Conservation (phyloP, 305 asterid species). For the Fraxinus angustifolia region DNA sequence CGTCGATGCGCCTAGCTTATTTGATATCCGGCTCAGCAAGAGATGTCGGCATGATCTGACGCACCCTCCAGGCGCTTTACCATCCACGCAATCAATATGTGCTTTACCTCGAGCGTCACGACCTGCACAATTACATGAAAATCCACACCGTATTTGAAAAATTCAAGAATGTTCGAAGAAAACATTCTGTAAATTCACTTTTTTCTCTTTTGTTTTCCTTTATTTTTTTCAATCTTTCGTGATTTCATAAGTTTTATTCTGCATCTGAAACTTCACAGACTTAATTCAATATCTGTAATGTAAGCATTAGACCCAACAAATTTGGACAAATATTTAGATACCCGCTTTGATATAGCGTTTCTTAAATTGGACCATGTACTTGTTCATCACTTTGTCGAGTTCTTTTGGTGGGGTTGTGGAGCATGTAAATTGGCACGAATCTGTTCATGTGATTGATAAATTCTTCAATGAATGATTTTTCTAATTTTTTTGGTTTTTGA, state of each 20-base stretch:
- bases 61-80: conserved; percentile 69
- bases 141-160: conserved; percentile 28
- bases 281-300: no score
- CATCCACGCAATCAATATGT: conserved; percentile 80
- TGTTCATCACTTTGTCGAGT: neutral
- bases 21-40: conserved; percentile 81
- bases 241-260: no score
- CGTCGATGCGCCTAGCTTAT: conserved; percentile 73
- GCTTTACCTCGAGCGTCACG: conserved; percentile 79
- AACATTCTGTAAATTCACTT: no score
- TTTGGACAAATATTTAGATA: no score
- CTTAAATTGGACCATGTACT: no score
- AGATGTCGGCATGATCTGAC: conserved; percentile 65
- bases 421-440: neutral
- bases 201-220: no score
- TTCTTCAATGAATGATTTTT: neutral
- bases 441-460: neutral
- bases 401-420: conserved; percentile 3
- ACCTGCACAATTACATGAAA: conserved; percentile 50
- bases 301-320: no score
- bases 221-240: no score
- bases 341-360: no score
- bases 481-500: neutral
- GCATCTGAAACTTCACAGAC: no score
- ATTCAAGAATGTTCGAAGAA: no score